A percentile compares a stretch with the other conserved stretches of the same genome.
These are phyloP conservation scores for Pichia terricola DNA, from an alignment of 1,139 yeast species.

Conservation along the genomic window DNA sequence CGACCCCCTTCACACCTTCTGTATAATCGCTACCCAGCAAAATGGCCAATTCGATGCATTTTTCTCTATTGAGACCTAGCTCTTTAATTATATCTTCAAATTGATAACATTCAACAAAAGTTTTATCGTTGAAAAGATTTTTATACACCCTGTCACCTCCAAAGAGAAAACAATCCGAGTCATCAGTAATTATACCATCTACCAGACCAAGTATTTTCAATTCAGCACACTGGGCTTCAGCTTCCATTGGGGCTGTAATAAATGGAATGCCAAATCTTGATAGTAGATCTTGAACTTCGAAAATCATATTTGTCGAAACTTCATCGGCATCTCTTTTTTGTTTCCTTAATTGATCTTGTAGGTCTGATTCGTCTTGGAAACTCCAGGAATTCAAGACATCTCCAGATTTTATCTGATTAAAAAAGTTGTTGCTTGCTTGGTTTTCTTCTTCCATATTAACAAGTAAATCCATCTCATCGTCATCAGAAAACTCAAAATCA, in stretches of 20 bases:
- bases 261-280: slow-evolving; percentile 88
- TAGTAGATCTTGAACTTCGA: slow-evolving; percentile 81
- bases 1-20: slow-evolving; percentile 82
- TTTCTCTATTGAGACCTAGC: slow-evolving; percentile 54
- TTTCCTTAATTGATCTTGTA: slow-evolving; percentile 52
- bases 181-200: slow-evolving; percentile 95
- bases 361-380: slow-evolving; percentile 41
- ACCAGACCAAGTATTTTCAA: slow-evolving; percentile 57
- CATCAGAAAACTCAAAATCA: slow-evolving; percentile 64
- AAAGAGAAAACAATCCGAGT: slow-evolving; percentile 91
- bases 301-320: slow-evolving; percentile 77
- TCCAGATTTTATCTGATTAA: slow-evolving; percentile 27
- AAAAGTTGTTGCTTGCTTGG: slow-evolving; percentile 59
- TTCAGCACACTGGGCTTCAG: slow-evolving; percentile 96
- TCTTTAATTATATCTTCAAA: slow-evolving; percentile 48
- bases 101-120: slow-evolving; percentile 81
- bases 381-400: slow-evolving; percentile 21
- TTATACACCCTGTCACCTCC: slow-evolving; percentile 83
- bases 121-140: slow-evolving; percentile 90
- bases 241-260: slow-evolving; percentile 95
- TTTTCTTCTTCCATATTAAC: slow-evolving; percentile 61
- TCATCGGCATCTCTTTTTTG: slow-evolving; percentile 86
- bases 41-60: slow-evolving; percentile 69
- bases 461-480: slow-evolving; percentile 60
- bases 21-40: slow-evolving; percentile 91